Evolutionary conservation across 2,329 filamentous ascomycete species (phyloP), one percentile per base, ranked within the genome.

Genomic region (Apiospora arundinis): DNA sequence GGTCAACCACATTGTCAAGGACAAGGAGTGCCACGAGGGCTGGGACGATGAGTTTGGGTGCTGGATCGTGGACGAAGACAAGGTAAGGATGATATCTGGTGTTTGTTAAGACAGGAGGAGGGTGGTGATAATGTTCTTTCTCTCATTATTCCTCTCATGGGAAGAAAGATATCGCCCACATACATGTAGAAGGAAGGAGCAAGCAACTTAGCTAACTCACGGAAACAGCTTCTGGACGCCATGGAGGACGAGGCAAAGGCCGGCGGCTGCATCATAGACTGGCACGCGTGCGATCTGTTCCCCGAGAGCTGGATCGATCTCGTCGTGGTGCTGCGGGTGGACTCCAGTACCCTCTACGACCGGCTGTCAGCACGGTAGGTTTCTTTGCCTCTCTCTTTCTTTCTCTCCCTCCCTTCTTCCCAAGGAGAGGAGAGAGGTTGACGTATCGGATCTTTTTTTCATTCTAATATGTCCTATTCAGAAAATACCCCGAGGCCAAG

Each of bases 261-360:
- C 25, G 95, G 95, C 71, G 96, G 96, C 25, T 93, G 91, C 81
- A 91, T 99, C 76, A 93, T 99, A 78, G 96, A 99, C 84, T 99
- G 96, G 95, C 96, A 99, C 83, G 95, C 95, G 2, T 98, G 95
- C 84, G 96, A 98, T 78, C 84, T 98, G 28, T 98, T 98, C 79
- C 96, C 96, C 2, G 91, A 93, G 80, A 92, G 92, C 78, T 97
- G 95, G 94, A 92, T 99, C 79, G 96, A 99, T 81, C 88, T 99
- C 2, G 95, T 99, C 0, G 93, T 98, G 6, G 96, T 99, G 70
- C 82, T 99, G 74, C 88, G 96, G 65, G 94, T 93, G 70, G 91
- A 96, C 76, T 95, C 94, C 23, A 90, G 89, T 25, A 85, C 92
- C 18, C 88, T 97, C 2, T 98, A 96, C 80, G 96, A 99, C 81